Evolutionary conservation across 768 basidiomycete genomes (phyloP), one percentile per base, ranked within the genome.

Genomic region (Suillus sp.): DNA sequence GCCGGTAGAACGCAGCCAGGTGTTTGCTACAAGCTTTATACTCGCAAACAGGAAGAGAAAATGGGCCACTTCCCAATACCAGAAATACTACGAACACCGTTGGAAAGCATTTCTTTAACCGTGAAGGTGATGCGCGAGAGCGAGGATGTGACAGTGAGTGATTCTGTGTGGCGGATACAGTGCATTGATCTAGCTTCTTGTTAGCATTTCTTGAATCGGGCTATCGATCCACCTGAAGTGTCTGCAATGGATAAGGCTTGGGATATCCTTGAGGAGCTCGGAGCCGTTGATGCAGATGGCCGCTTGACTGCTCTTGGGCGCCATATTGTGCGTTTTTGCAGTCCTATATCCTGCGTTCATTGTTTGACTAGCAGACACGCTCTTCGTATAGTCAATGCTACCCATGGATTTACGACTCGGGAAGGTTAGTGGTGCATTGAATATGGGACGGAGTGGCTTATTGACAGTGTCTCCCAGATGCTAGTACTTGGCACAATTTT

Each of bases 21-120:
- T 0, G 74, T 85, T 61, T 97, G 95, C 75, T 97, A 90, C 78
- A 97, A 95, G 76, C 78, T 97, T 4, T 97, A 91, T 73, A 94
- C 92, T 0, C 81, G 84, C 56, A 83, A 81, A 69, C 88, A 88
- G 64, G 91, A 92, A 74, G 77, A 79, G 47, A 82, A 80, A 47
- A 87, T 95, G 90, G 78, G 76, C 1, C 74, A 80, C 10, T 95
- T 90, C 74, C 88, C 95, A 7, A 78, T 89, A 0, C 96, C 96
- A 0, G 96, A 98, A 75, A 96, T 98, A 54, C 80, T 91, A 42
- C 83, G 95, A 20, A 90, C 92, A 6, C 93, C 95, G 3, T 76
- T 98, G 32, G 95, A 97, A 72, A 89, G 84, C 37, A 81, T 96
- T 40, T 88, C 88, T 6, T 77, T 98, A 61, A 85, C 89, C 4